Evolutionary conservation across 345 rosid genomes (phyloP), one percentile per base, ranked within the genome.

Genomic region (Pugionium dolabratum): DNA sequence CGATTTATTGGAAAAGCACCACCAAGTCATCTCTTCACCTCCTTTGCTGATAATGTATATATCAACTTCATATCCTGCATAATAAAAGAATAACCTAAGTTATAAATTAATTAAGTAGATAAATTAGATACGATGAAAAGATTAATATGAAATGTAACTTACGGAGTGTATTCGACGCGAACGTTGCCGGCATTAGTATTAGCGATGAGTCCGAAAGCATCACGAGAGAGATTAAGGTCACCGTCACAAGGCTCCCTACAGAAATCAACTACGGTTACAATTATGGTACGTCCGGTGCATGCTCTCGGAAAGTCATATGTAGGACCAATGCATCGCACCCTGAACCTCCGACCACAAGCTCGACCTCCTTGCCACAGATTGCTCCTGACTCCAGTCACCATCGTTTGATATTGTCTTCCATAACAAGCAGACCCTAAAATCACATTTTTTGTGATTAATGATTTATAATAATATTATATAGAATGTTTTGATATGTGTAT

Each of bases 331-430:
- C 88, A 86, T 26, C 36, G 61, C 31, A 86, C 86, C 18, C 70
- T 64, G 44, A 77, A 86, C 50, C 44, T 79, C 62, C 39, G 78
- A 42, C 86, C 88, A 45, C 91, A 80, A 2, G 85, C 85, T n/a
- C 31, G 27, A 9, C 84, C 54, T 2, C 43, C 18, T 4, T 48
- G 46, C 78, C 79, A 83, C 11, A 86, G 18, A 3, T 54, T 47
- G 45, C 32, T 78, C 30, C 71, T 79, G 27, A 81, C 85, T 26
- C 86, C 88, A 0, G 76, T 59, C 10, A 84, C 74, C 77, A 79
- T 42, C 2, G 7, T 25, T 26, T 75, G 83, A 7, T 43, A 7
- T 49, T 35, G 57, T 7, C 40, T 28, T 4, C 61, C 71, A 26
- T 44, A 67, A 76, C 91, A 84, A 0, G 75, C 75, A 3, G 88